Evolutionary conservation across 192 early-diverging fungal species (phyloP).

Genomic region (Allomyces macrogynus): DNA sequence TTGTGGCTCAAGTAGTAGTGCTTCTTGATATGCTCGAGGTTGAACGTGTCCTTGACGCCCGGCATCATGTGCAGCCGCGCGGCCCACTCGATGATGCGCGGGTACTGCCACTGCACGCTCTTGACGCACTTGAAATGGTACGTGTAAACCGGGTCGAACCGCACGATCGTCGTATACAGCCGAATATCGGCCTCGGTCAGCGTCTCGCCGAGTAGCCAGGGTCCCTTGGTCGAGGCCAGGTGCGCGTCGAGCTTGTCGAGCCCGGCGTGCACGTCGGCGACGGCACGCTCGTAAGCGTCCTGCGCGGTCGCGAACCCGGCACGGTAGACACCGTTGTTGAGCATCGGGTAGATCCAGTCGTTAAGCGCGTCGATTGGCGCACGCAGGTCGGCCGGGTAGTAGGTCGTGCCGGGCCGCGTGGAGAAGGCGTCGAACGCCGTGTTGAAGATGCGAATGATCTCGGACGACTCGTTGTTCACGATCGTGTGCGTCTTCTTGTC

Average conservation of each 20-base stretch:
- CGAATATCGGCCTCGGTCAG: slow-evolving; percentile 91
- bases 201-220: slow-evolving; percentile 50
- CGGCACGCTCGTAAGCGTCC: slow-evolving; percentile 60
- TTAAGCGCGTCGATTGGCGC: slow-evolving; percentile 68
- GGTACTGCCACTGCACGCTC: slow-evolving; percentile 70
- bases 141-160: slow-evolving; percentile 88
- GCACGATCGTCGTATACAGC: slow-evolving; percentile 80
- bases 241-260: slow-evolving; percentile 70
- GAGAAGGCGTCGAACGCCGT: slow-evolving; percentile 58
- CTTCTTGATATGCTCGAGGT: slow-evolving; percentile 88
- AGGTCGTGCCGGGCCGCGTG: slow-evolving; percentile 41
- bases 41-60: slow-evolving; percentile 46
- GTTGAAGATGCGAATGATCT: slow-evolving; percentile 93
- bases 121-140: slow-evolving; percentile 87
- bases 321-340: slow-evolving; percentile 96
- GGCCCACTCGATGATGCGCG: slow-evolving; percentile 66
- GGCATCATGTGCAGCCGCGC: slow-evolving; percentile 64
- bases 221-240: slow-evolving; percentile 31
- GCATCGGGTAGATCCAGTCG: slow-evolving; percentile 75
- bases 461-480: slow-evolving; percentile 88
- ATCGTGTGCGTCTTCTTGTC: slow-evolving; percentile 85
- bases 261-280: slow-evolving; percentile 45
- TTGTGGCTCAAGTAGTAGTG: slow-evolving; percentile 81
- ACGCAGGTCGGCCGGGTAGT: slow-evolving; percentile 59
- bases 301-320: slow-evolving; percentile 78